phyloP scores from a whole-genome alignment of 129 eudicot genomes.

The Chrysanthemum seticuspe region DNA sequence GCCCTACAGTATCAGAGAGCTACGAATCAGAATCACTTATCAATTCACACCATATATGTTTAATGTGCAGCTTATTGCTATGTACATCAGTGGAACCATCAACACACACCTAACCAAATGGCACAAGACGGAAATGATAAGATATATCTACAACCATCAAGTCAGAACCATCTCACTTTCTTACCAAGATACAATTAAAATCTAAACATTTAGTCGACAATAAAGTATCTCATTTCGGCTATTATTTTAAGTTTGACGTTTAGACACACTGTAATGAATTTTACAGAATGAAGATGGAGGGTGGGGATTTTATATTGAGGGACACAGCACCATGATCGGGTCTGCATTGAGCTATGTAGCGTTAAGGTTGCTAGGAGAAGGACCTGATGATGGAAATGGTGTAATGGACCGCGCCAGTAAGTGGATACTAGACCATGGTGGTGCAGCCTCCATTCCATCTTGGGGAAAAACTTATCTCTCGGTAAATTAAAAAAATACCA shows the following conservation, averaged over 20 bases:
- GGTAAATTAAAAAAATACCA: conserved; percentile 15
- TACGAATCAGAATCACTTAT: too few relatives aligned
- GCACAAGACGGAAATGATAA: too few relatives aligned
- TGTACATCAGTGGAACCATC: too few relatives aligned
- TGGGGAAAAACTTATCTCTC: conserved; percentile 66
- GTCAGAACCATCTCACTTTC: too few relatives aligned
- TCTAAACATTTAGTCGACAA: too few relatives aligned
- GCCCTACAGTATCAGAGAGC: too few relatives aligned
- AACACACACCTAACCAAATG: too few relatives aligned
- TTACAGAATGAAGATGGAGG: conserved; percentile 60
- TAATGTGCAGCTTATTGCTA: too few relatives aligned
- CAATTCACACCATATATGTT: too few relatives aligned
- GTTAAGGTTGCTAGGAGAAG: conserved; percentile 47
- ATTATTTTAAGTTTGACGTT: background rate
- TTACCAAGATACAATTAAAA: too few relatives aligned
- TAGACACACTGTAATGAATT: background rate
- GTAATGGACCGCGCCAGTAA: conserved; percentile 40
- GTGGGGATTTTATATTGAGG: conserved; percentile 61
- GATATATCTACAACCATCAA: too few relatives aligned
- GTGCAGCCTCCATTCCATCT: conserved; percentile 59
- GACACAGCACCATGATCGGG: conserved; percentile 63
- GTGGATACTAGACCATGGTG: conserved; percentile 69
- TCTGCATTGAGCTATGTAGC: conserved; percentile 50
- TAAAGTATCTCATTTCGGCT: background rate
- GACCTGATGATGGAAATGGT: conserved; percentile 41